These are phyloP conservation scores for Ilyonectria mors-panacis DNA, from an alignment of 2,329 filamentous ascomycete genomes.

Conservation along the genomic window DNA sequence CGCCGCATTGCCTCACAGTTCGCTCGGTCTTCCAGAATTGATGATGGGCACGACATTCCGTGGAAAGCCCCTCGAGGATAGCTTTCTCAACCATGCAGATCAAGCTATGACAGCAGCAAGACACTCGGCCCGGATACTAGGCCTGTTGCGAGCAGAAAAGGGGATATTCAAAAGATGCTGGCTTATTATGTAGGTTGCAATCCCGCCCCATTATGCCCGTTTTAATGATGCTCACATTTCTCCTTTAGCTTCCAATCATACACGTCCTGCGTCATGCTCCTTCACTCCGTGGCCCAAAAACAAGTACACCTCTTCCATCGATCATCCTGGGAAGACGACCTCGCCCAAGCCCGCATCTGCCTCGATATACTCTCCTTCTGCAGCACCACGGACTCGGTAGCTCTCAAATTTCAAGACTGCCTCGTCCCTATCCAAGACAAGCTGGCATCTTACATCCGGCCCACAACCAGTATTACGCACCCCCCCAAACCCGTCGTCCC, in stretches of 20 bases:
- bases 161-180: conserved; percentile 8
- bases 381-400: not conserved
- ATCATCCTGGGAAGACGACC: not conserved
- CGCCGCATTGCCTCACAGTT: conserved; percentile 2
- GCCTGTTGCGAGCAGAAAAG: not conserved
- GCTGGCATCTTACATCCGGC: not conserved
- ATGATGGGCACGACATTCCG: not conserved
- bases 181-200: not conserved
- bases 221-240: not conserved
- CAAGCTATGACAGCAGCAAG: not conserved
- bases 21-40: not conserved
- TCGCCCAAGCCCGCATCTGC: not conserved
- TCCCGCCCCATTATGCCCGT: not conserved
- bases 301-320: not conserved
- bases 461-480: not conserved
- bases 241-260: conserved; percentile 2
- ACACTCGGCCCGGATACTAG: not conserved
- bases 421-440: not conserved
- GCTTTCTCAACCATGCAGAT: not conserved
- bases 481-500: not conserved
- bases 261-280: not conserved
- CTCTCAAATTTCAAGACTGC: not conserved
- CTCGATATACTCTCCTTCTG: not conserved
- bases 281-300: not conserved
- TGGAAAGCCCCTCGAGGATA: not conserved